phyloP scores from a whole-genome alignment of 2,329 filamentous ascomycete genomes.

The Byssochlamys sp. region DNA sequence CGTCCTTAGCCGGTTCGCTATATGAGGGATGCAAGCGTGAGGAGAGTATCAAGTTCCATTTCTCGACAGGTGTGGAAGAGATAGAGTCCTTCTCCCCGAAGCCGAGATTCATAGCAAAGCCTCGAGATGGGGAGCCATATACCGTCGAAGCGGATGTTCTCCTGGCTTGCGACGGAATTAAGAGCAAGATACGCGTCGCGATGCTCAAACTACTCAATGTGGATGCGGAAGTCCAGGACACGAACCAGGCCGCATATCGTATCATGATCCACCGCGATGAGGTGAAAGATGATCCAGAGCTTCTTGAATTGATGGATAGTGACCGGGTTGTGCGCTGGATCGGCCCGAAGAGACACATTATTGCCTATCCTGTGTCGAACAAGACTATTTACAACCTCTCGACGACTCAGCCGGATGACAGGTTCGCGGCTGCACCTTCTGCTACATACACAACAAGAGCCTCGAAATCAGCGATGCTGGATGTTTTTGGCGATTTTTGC shows the following conservation, averaged over 20 bases:
- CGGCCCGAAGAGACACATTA: constrained; percentile 57
- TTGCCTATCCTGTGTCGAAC: constrained; percentile 55
- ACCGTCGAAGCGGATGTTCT: constrained; percentile 43
- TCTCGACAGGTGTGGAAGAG: constrained; percentile 48
- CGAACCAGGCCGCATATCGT: constrained; percentile 46
- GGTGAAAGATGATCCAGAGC: constrained; percentile 40
- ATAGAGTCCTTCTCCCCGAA: constrained; percentile 52
- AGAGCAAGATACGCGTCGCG: constrained; percentile 37
- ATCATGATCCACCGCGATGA: constrained; percentile 43
- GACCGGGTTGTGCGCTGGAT: constrained; percentile 55
- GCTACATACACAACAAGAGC: constrained; percentile 56
- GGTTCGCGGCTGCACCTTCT: constrained; percentile 50
- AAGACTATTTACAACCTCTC: constrained; percentile 59
- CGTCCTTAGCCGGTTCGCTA: constrained; percentile 59
- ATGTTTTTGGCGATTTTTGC: constrained; percentile 52
- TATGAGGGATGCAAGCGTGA: constrained; percentile 61
- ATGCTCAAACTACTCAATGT: constrained; percentile 33
- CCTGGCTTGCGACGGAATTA: constrained; percentile 47
- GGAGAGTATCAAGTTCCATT: constrained; percentile 57
- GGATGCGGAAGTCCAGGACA: constrained; percentile 36
- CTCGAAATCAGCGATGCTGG: constrained; percentile 51
- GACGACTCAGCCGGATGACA: constrained; percentile 51
- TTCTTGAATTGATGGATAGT: constrained; percentile 47
- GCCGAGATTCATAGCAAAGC: constrained; percentile 51
- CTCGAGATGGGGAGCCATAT: constrained; percentile 47